Percentiles rank a stretch among this genome's conserved stretches.
These are phyloP conservation scores for Yarrowia bubula DNA, from an alignment of 805 yeast genomes.

Conservation along the genomic window DNA sequence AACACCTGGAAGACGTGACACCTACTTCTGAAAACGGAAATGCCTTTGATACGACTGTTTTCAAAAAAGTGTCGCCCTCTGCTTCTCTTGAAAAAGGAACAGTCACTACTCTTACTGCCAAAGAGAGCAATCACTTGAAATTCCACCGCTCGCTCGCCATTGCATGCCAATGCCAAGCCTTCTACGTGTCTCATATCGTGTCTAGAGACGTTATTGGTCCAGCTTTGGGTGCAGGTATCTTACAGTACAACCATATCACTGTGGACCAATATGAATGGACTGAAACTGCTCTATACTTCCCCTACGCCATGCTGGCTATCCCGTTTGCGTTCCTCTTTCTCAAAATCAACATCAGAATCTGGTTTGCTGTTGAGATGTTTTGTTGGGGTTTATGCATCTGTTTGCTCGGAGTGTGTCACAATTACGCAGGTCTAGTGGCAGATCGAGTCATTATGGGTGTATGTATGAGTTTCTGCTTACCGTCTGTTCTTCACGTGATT, in stretches of 20 bases:
- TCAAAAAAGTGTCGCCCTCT: background rate
- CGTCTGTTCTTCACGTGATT: background rate
- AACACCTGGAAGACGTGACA: background rate
- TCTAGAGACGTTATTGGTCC: slow-evolving; percentile 13
- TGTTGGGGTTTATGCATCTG: slow-evolving; percentile 3
- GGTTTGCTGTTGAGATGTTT: slow-evolving; percentile 9
- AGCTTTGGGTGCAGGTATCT: background rate
- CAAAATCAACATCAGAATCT: background rate
- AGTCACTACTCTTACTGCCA: background rate
- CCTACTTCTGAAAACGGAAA: no score
- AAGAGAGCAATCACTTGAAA: background rate
- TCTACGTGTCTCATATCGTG: background rate
- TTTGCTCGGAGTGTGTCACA: background rate
- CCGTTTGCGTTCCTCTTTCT: slow-evolving; percentile 1
- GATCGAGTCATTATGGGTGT: slow-evolving; percentile 7
- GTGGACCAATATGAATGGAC: background rate
- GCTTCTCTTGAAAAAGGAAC: background rate
- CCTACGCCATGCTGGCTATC: background rate
- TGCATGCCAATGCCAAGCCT: background rate
- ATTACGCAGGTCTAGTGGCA: background rate
- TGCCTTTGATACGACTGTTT: background rate
- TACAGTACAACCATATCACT: background rate
- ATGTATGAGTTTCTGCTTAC: background rate
- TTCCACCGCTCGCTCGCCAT: background rate
- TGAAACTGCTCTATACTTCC: background rate